These are phyloP conservation scores for Dissophora globulifera DNA, from an alignment of 192 early-diverging fungal genomes.

Conservation along the genomic window DNA sequence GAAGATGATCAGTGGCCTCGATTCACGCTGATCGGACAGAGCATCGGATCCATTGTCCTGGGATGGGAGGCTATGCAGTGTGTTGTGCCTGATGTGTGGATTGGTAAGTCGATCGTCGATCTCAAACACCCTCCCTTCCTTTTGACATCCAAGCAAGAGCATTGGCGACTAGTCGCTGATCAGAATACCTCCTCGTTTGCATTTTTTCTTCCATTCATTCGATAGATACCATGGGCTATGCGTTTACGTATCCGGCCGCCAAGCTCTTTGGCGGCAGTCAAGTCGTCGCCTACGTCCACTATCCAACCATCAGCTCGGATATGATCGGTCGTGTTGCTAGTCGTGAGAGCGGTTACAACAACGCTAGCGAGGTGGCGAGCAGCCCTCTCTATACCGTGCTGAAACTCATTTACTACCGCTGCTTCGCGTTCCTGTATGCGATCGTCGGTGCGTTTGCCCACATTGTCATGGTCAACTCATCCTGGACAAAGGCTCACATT, in stretches of 20 bases:
- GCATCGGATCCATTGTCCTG: conserved; percentile 81
- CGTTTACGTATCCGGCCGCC: conserved; percentile 90
- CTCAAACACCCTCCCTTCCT: no score
- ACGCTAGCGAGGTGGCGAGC: conserved; percentile 63
- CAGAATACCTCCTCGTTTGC: no score
- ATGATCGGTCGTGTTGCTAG: conserved; percentile 50
- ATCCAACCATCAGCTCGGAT: conserved; percentile 89
- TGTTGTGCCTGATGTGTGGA: conserved; percentile 83
- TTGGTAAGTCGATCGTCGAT: conserved; percentile 60
- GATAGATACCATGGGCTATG: conserved; percentile 94
- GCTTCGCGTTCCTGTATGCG: conserved; percentile 84
- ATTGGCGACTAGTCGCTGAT: no score
- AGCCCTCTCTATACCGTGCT: conserved; percentile 64
- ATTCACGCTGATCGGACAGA: conserved; percentile 89
- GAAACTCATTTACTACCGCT: conserved; percentile 84
- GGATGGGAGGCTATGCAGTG: conserved; percentile 78
- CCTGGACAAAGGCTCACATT: conserved; percentile 95
- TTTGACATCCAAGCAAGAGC: no score
- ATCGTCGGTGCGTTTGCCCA: conserved; percentile 82
- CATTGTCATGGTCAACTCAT: conserved; percentile 94
- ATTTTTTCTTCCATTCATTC: no score
- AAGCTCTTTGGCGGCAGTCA: conserved; percentile 65
- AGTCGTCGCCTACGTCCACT: conserved; percentile 92
- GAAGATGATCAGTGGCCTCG: conserved; percentile 76
- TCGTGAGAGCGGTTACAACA: conserved; percentile 65